phyloP scores from a whole-genome alignment of 2,329 filamentous ascomycete genomes.

The Calcarisporium arbuscula region DNA sequence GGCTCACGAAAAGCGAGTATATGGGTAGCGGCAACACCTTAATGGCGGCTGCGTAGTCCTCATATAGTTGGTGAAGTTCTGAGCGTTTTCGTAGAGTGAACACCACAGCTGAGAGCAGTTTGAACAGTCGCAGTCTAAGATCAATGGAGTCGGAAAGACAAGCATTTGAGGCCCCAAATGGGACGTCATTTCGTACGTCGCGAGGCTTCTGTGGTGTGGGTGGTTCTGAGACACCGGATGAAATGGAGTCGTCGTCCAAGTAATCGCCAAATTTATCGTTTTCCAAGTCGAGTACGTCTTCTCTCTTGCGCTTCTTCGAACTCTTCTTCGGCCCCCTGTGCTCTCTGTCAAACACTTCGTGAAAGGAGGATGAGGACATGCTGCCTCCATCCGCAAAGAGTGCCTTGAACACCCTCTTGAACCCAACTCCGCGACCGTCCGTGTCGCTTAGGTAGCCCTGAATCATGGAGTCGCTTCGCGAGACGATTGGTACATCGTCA shows the following conservation, averaged over 20 bases:
- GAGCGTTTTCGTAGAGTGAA: constrained; percentile 38
- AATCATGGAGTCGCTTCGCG: constrained; percentile 51
- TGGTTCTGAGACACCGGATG: constrained; percentile 39
- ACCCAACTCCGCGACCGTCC: constrained; percentile 36
- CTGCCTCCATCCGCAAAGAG: constrained; percentile 59
- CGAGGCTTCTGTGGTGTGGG: constrained; percentile 36
- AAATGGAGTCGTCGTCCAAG: constrained; percentile 48
- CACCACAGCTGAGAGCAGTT: constrained; percentile 42
- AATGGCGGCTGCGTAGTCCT: constrained; percentile 49
- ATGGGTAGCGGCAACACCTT: constrained; percentile 50
- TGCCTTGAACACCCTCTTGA: constrained; percentile 55
- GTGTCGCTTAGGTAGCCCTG: constrained; percentile 49
- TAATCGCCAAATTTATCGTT: constrained; percentile 57
- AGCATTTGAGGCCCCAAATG: constrained; percentile 15
- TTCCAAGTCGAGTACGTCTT: constrained; percentile 46
- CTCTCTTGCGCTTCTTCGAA: constrained; percentile 44
- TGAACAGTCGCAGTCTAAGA: constrained; percentile 58
- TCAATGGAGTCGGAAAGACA: constrained; percentile 47
- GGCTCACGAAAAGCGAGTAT: constrained; percentile 48
- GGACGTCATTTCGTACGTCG: constrained; percentile 13
- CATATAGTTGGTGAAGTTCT: constrained; percentile 49
- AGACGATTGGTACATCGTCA: constrained; percentile 18
- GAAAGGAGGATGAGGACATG: constrained; percentile 48
- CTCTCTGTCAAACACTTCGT: constrained; percentile 64
- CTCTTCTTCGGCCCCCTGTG: constrained; percentile 30